Conservation (phyloP, 805 yeast genomes). For the Priceomyces carsonii region DNA sequence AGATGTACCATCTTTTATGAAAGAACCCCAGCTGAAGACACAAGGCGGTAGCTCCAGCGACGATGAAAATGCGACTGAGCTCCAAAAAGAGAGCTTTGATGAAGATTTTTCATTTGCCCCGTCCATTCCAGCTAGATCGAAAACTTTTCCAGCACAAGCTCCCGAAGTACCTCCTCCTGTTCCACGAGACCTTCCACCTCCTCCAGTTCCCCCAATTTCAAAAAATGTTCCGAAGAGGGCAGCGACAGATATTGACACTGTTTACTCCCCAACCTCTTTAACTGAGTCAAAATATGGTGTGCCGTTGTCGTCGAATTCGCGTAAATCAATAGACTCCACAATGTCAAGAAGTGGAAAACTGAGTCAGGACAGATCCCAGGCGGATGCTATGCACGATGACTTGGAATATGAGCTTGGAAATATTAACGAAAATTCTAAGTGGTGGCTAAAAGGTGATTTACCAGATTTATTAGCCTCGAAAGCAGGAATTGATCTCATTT, state of each 20-base stretch:
- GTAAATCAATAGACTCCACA: conserved; percentile 16
- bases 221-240: conserved; percentile 3
- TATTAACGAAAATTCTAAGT: conserved; percentile 34
- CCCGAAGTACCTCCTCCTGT: conserved; percentile 4
- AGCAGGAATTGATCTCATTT: conserved; percentile 51
- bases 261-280: conserved; percentile 8
- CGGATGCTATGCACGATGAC: conserved; percentile 23
- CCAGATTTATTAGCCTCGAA: conserved; percentile 52
- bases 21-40: neutral
- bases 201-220: conserved; percentile 3
- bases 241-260: conserved; percentile 7
- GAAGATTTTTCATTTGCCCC: neutral
- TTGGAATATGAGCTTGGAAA: conserved; percentile 32
- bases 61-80: neutral
- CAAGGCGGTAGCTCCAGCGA: neutral
- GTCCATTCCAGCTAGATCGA: neutral
- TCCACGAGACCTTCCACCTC: conserved; percentile 5
- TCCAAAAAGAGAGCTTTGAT: neutral
- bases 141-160: conserved; percentile 1
- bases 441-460: conserved; percentile 68
- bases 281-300: conserved; percentile 3
- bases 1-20: too few relatives aligned
- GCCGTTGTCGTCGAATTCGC: conserved; percentile 3
- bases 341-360: conserved; percentile 13
- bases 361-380: conserved; percentile 25